Base-by-base conservation (phyloP, 257 asterid species). In the Leptodermis oblonga region DNA sequence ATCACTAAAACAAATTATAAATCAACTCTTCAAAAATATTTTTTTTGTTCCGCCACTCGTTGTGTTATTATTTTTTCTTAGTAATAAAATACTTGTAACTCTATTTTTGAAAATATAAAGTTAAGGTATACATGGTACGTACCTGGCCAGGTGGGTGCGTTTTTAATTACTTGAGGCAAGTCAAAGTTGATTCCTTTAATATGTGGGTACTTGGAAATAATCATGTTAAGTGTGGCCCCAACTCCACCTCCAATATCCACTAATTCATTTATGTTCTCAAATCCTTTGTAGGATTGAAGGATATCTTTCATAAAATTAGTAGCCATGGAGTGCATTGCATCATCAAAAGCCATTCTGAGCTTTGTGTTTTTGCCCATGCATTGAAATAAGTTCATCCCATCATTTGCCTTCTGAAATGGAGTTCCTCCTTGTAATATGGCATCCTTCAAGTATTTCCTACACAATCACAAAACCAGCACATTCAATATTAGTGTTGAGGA, bases 401-500 rank as follows among this genome's bases (percentile, higher is more conserved):
- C 33, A 12, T 62, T 62, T 37, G 67, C 67, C 67, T n/a, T 62
- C 48, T 62, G 67, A 42, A 62, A 62, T 37, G 67, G 67, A 36
- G 8, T 62, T 39, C 67, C 67, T 62, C 67, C 67, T 31, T 62
- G 49, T 25, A 62, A 18, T 62, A 62, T 22, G 1, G 67, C 67
- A 20, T 62, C 67, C 28, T 62, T 62, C 49, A 62, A 36, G 48
- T 62, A 36, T 14, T 36, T 18, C 67, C 67, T 62, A 18, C 20
- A 55, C 14, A 55, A 13, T 26, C 3, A 4, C 25, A 20, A 49
- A 49, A 1, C 17, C 49, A 43, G 3, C 14, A 39, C 7, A 39
- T 39, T 39, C 5, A 39, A 39, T 1, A 39, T n/a, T n/a, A n/a
- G n/a, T n/a, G n/a, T n/a, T n/a, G n/a, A n/a, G n/a, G n/a, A n/a